Evolutionary conservation across 1,284 basidiomycete genomes (phyloP), one percentile per base, ranked within the genome.

Genomic region (Hemileia vastatrix): DNA sequence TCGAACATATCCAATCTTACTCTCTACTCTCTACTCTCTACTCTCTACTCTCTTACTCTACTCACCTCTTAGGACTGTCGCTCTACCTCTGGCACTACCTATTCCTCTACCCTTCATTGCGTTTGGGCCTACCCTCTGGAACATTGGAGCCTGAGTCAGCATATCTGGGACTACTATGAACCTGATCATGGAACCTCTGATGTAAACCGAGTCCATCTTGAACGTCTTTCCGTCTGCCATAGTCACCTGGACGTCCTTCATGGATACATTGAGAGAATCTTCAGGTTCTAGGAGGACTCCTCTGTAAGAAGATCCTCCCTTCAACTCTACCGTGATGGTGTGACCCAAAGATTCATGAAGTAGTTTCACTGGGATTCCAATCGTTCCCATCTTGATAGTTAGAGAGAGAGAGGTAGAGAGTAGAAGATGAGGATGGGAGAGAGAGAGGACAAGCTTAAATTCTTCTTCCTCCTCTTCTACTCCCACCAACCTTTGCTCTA

Each of bases 111-210:
- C 73, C 54, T 74, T 74, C 73, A 75, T 75, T 24, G 72, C 73
- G 54, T 75, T 75, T 9, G 73, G 70, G 13, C 73, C 73, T 55
- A 75, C 71, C 19, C 72, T 67, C 63, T 75, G 73, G 66, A 75
- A 74, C 73, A 75, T 75, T 21, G 73, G 73, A n/a, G 73, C 73
- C 53, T 75, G 72, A 51, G 72, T 71, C n/a, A 75, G 70, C 72
- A 75, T 74, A 54, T 75, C 73, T 6, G 73, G 73, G 3, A 75
- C 72, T 23, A 74, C 70, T 64, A 75, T 68, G 66, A 75, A 75
- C n/a, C 62, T 63, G 9, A 75, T 70, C 72, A 75, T 74, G 59
- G 66, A 70, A 45, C 73, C 73, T 19, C 73, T 64, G 57, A 75
- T 72, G 64, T 75, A 75, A 18, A 73, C 69, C 57, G 68, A 72